Evolutionary conservation across 2,329 filamentous ascomycete species (phyloP).

Genomic region (Zelopaecilomyces penicillatus): DNA sequence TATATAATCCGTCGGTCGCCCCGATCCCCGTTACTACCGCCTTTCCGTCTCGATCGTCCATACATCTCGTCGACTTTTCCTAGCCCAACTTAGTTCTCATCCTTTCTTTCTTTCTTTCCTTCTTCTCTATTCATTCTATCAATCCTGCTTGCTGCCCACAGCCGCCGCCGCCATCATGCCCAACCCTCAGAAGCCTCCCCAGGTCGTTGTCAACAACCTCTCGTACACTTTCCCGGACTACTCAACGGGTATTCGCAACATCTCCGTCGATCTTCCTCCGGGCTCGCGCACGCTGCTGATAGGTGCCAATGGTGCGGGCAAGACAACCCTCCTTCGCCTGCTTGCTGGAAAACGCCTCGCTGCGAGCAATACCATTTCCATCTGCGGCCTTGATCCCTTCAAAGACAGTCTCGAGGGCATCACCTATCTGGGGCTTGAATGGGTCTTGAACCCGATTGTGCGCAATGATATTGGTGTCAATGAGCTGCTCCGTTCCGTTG

Average conservation of each 20-base stretch:
- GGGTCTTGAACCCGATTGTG: conserved; percentile 95
- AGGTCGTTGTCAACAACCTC: conserved; percentile 66
- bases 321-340: conserved; percentile 91
- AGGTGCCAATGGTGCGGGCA: conserved; percentile 93
- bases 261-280: conserved; percentile 68
- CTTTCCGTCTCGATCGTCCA: too few species aligned
- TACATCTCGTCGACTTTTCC: too few species aligned
- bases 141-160: not conserved
- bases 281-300: conserved; percentile 85
- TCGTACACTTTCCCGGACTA: conserved; percentile 87
- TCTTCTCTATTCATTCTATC: not conserved
- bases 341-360: conserved; percentile 92
- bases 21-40: too few species aligned
- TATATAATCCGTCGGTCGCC: too few species aligned
- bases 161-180: conserved; percentile 5
- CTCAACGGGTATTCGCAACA: conserved; percentile 64
- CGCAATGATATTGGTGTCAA: conserved; percentile 88
- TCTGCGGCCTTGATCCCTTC: conserved; percentile 87
- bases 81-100: not conserved
- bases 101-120: not conserved
- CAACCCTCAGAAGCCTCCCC: conserved; percentile 31
- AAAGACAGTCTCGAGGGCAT: conserved; percentile 83
- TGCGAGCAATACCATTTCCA: conserved; percentile 62
- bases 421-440: conserved; percentile 94
- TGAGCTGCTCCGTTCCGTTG: conserved; percentile 76